Percentiles rank a stretch among this genome's conserved stretches.
Evolutionary conservation across 352 stramenopile species (phyloP).

Genomic region (Blastocystis sp.): DNA sequence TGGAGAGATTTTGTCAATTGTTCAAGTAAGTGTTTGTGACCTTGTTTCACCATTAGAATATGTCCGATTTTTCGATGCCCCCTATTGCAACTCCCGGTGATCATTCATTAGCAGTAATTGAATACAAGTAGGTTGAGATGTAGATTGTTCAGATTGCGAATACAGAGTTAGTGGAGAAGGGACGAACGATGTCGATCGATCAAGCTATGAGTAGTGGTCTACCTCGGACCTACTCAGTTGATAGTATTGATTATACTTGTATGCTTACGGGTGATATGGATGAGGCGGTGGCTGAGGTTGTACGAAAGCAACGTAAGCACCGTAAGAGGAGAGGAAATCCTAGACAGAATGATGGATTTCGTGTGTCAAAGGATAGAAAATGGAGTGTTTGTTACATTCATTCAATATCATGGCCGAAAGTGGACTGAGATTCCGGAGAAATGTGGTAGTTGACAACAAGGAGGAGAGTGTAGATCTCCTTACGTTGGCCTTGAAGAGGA

Average conservation of each 20-base stretch:
- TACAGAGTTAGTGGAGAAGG: constrained; percentile 57
- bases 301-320: constrained; percentile 57
- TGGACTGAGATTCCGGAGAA: constrained; percentile 17
- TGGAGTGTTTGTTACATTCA: background rate
- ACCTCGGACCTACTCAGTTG: constrained; percentile 51
- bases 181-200: constrained; percentile 68
- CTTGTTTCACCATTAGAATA: background rate
- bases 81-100: constrained; percentile 54
- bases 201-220: constrained; percentile 26
- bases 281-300: constrained; percentile 5
- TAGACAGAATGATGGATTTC: background rate
- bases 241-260: constrained; percentile 63
- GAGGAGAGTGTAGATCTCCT: constrained; percentile 61
- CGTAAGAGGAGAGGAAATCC: background rate
- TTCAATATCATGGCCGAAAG: constrained; percentile 15
- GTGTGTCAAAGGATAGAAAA: background rate
- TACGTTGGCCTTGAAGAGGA: constrained; percentile 47
- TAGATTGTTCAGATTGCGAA: constrained; percentile 30
- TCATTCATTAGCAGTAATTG: constrained; percentile 11
- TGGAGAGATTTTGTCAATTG: constrained; percentile 41
- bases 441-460: background rate
- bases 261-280: constrained; percentile 61
- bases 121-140: background rate
- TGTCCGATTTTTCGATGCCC: constrained; percentile 26
- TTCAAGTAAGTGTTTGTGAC: background rate